phyloP scores from a whole-genome alignment of 257 asterid genomes.

The Leptodermis oblonga region DNA sequence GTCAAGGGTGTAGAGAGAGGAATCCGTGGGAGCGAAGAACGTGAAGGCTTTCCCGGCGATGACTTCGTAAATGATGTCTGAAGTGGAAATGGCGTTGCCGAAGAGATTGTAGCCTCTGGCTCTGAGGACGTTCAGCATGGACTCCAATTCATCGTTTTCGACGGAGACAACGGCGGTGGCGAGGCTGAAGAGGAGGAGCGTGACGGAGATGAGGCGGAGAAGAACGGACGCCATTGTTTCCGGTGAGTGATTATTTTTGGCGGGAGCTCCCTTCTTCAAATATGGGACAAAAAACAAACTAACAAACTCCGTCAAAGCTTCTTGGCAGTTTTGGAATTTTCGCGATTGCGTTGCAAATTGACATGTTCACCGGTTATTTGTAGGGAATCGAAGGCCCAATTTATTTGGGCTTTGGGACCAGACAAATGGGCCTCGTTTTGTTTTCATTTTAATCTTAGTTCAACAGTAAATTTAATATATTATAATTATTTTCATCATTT shows the following conservation, averaged over 20 bases:
- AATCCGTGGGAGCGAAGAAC: slow-evolving; percentile 31
- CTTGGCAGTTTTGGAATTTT: slow-evolving; percentile 16
- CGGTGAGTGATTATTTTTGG: slow-evolving; percentile 22
- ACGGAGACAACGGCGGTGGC: slow-evolving; percentile 12
- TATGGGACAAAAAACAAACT: too few relatives aligned
- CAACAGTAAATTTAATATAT: too few relatives aligned
- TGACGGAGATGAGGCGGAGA: slow-evolving; percentile 6
- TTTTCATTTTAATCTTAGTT: too few relatives aligned
- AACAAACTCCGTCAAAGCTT: neutral
- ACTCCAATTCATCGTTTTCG: slow-evolving; percentile 21
- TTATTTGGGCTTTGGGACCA: neutral
- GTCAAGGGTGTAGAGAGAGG: slow-evolving; percentile 27
- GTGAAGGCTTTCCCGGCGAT: slow-evolving; percentile 25
- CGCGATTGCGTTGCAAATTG: neutral
- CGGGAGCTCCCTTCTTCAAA: slow-evolving; percentile 19
- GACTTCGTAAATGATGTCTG: slow-evolving; percentile 26
- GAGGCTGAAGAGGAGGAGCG: slow-evolving; percentile 15
- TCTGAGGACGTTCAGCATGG: slow-evolving; percentile 24
- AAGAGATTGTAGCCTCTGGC: slow-evolving; percentile 30
- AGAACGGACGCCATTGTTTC: slow-evolving; percentile 19
- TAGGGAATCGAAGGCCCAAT: neutral
- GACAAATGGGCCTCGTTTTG: too few relatives aligned
- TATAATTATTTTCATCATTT: too few relatives aligned
- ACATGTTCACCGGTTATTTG: neutral
- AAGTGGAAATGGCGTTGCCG: slow-evolving; percentile 35